phyloP scores from a whole-genome alignment of 768 basidiomycete genomes.

The Sporobolomyces phaffii region DNA sequence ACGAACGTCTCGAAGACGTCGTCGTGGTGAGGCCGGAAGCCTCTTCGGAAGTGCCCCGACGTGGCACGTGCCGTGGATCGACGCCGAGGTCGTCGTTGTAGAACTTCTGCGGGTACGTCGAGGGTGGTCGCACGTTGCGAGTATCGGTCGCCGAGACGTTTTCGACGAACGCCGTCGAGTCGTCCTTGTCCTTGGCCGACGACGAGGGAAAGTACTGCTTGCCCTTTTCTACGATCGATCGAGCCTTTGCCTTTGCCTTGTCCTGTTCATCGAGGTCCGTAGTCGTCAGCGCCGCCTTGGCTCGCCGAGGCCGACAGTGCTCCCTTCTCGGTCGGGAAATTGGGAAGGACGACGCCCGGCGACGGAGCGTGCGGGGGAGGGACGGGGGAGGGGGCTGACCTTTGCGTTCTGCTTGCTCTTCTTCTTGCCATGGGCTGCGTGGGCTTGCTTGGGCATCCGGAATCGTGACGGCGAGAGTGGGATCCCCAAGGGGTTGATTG shows the following conservation, averaged over 20 bases:
- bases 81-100: conserved; percentile 17
- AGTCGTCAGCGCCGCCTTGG: too few species aligned
- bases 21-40: background rate
- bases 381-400: too few species aligned
- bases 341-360: too few species aligned
- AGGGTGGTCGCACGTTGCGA: too few species aligned
- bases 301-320: too few species aligned
- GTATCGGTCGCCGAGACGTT: too few species aligned
- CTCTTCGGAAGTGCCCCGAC: background rate
- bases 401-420: background rate
- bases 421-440: conserved; percentile 2
- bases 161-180: too few species aligned
- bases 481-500: too few species aligned
- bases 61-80: background rate
- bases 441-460: conserved; percentile 4
- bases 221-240: conserved; percentile 1
- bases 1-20: background rate
- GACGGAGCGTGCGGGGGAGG: too few species aligned
- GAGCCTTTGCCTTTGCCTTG: conserved; percentile 2
- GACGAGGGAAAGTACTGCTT: background rate
- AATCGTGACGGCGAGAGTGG: too few species aligned
- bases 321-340: too few species aligned
- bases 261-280: background rate
- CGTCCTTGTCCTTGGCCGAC: background rate
- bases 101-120: conserved; percentile 1